These are phyloP conservation scores for Podospora sp. DNA, from an alignment of 495 filamentous ascomycete genomes.

Conservation along the genomic window DNA sequence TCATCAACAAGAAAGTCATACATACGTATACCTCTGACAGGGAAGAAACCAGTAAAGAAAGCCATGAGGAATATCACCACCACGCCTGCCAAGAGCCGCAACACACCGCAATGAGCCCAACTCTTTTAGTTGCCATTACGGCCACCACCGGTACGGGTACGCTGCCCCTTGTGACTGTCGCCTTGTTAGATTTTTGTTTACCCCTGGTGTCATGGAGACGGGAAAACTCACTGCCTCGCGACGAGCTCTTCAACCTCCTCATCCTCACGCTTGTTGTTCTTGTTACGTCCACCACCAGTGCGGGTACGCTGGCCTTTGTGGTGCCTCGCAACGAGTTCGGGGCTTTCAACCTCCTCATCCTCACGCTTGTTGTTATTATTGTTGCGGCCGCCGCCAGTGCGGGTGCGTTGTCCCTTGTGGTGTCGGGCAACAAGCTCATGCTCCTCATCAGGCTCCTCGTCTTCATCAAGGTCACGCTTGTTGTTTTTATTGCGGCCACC, in stretches of 20 bases:
- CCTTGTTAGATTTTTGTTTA: neutral
- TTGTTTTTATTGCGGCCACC: neutral
- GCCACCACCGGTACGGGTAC: neutral
- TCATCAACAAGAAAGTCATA: neutral
- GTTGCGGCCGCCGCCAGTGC: neutral
- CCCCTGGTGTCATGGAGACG: neutral
- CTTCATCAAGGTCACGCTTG: neutral
- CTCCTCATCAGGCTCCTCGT: slow-evolving; percentile 21
- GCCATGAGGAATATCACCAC: neutral
- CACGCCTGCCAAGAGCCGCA: neutral
- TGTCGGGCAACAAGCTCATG: slow-evolving; percentile 16
- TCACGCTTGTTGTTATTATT: slow-evolving; percentile 4
- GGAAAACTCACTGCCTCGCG: slow-evolving; percentile 5
- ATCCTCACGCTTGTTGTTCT: slow-evolving; percentile 16
- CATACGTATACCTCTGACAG: neutral
- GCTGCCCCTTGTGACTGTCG: slow-evolving; percentile 3
- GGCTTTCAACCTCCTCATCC: neutral
- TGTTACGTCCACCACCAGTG: neutral
- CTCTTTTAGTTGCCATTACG: neutral
- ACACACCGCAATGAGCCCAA: neutral
- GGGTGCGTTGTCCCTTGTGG: slow-evolving; percentile 22
- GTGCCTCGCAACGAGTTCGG: slow-evolving; percentile 27
- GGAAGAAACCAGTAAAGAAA: neutral
- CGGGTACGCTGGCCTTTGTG: slow-evolving; percentile 29
- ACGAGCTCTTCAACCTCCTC: slow-evolving; percentile 19